Evolutionary conservation across 345 rosid genomes (phyloP).

Genomic region (Aurinia saxatilis): DNA sequence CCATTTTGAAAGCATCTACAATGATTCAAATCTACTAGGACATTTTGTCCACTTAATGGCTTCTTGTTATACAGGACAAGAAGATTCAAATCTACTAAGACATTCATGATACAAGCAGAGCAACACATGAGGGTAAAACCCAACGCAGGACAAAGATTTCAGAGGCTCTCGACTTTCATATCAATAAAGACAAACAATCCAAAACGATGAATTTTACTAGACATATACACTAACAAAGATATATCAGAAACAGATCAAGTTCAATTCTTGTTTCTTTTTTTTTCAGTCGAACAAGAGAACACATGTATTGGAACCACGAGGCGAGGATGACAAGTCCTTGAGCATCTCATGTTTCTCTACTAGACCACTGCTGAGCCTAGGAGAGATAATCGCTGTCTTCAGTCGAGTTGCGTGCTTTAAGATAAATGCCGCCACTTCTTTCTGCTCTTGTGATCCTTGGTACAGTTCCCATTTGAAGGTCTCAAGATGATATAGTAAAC

Average conservation of each 20-base stretch:
- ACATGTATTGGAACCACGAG: constrained; percentile 23
- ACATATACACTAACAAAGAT: neutral
- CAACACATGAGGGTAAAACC: neutral
- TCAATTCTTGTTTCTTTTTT: neutral
- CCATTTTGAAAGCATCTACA: too few species aligned
- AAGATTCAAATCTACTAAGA: too few species aligned
- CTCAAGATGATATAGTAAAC: constrained; percentile 15
- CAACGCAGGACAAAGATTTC: neutral
- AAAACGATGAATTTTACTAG: neutral
- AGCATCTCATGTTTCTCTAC: constrained; percentile 30
- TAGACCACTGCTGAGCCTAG: constrained; percentile 7
- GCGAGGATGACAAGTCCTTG: constrained; percentile 18
- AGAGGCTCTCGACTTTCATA: neutral
- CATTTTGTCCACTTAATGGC: too few species aligned
- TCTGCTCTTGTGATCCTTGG: constrained; percentile 24
- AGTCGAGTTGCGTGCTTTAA: constrained; percentile 9
- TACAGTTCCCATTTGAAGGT: constrained; percentile 23
- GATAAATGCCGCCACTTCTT: constrained; percentile 22
- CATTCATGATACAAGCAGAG: too few species aligned
- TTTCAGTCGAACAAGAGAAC: constrained; percentile 23
- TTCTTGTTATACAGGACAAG: too few species aligned
- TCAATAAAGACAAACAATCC: neutral
- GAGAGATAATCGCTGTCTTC: constrained; percentile 14
- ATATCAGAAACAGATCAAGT: neutral
- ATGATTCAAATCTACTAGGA: too few species aligned